phyloP scores from a whole-genome alignment of 306 rosid species.

The Gleditsia sinensis region DNA sequence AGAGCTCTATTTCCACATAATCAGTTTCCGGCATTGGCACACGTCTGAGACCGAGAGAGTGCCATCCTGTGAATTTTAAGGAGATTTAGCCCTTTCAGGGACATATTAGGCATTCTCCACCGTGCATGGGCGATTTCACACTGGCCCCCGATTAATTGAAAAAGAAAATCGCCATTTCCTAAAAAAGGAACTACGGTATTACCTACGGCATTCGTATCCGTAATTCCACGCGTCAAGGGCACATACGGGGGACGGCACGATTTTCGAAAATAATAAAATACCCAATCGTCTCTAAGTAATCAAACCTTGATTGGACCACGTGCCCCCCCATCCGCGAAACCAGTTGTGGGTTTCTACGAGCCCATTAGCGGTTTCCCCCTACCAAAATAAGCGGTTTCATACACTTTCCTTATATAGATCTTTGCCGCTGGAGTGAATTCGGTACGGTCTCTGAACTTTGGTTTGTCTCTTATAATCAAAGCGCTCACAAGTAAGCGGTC shows the following conservation, averaged over 20 bases:
- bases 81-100: no score
- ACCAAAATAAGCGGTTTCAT: constrained; percentile 33
- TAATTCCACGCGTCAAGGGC: constrained; percentile 67
- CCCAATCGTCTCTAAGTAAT: background rate
- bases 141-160: background rate
- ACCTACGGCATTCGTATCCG: constrained; percentile 38
- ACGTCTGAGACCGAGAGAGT: no score
- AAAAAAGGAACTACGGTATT: constrained; percentile 42
- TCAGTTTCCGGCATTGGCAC: no score
- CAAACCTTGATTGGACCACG: constrained; percentile 58
- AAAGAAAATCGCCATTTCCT: constrained; percentile 36
- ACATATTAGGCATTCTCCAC: constrained; percentile 3
- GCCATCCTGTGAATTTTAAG: no score
- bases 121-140: background rate
- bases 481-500: constrained; percentile 42
- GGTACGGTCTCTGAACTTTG: constrained; percentile 34
- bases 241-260: constrained; percentile 39
- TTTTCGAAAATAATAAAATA: background rate
- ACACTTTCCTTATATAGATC: constrained; percentile 77
- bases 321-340: constrained; percentile 30
- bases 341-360: constrained; percentile 31
- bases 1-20: no score
- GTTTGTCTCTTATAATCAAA: constrained; percentile 57
- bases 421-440: constrained; percentile 41
- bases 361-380: constrained; percentile 38